Evolutionary conservation across 2,329 filamentous ascomycete genomes (phyloP), one percentile per base, ranked within the genome.

Genomic region (Zalaria obscura): DNA sequence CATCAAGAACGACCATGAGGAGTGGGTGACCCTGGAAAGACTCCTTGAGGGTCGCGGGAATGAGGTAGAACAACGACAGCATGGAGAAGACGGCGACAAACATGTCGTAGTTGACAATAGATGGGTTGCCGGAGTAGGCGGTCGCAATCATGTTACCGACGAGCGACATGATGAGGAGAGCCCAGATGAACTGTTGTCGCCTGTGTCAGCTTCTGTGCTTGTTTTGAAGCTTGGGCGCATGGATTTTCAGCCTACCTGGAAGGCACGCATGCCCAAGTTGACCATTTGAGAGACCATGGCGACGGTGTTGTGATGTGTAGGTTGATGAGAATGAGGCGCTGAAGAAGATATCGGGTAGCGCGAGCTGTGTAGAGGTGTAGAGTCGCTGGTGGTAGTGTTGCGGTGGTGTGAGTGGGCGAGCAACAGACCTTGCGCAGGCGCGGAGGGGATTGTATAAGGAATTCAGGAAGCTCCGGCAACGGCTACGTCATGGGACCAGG

Each of bases 21-120:
- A 77, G 54, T 27, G 72, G 70, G 39, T 57, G 53, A 40, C 75
- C 57, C 47, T 64, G 63, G 44, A 76, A 60, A 40, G 62, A 59
- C 34, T 74, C 68, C 48, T 76, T 61, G 52, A 81, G 63, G 26
- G 68, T 60, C 3, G 72, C 67, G 5, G 66, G 68, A 3, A 83
- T 61, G 42, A 81, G 78, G 58, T 74, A 78, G 39, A 87, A 57
- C 33, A 76, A 61, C 36, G 73, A 71, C 28, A 86, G 54, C 77
- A 82, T 81, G 35, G 72, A 71, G 47, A 83, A 67, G 1, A 73
- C 72, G 31, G 74, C 68, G 48, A 80, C 75, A 59, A 87, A 88
- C 66, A 88, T 80, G 60, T 74, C 68, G 65, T 72, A 66, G 66
- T 68, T 61, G 61, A 81, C 64, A 40, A 75, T 66, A 25, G 70